These are phyloP conservation scores for Phialocephala subalpina DNA, from an alignment of 2,329 filamentous ascomycete species.

Conservation along the genomic window DNA sequence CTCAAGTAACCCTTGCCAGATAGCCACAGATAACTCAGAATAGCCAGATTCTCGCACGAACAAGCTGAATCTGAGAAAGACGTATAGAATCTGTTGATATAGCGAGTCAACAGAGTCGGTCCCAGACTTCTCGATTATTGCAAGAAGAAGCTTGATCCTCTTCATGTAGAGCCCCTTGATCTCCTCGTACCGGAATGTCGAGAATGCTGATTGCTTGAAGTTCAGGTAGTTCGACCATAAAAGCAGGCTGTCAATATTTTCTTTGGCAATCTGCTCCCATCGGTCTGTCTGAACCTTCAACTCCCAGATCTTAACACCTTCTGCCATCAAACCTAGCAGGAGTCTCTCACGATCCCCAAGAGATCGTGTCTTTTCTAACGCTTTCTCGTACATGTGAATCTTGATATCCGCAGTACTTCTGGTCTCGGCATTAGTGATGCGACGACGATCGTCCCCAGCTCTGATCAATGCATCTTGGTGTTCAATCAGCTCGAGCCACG, in stretches of 20 bases:
- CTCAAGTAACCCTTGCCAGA: constrained; percentile 87
- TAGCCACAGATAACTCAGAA: constrained; percentile 75
- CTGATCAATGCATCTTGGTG: constrained; percentile 77
- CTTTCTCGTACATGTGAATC: constrained; percentile 80
- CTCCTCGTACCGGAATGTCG: constrained; percentile 72
- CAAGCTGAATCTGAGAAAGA: constrained; percentile 77
- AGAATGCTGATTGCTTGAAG: constrained; percentile 73
- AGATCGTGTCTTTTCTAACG: constrained; percentile 64
- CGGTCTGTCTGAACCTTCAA: constrained; percentile 63
- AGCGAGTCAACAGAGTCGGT: constrained; percentile 27
- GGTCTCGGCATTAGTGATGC: constrained; percentile 65
- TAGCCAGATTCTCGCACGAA: constrained; percentile 83
- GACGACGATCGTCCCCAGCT: constrained; percentile 54
- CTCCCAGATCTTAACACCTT: constrained; percentile 80
- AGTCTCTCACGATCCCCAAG: constrained; percentile 63
- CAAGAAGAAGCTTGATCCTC: constrained; percentile 59
- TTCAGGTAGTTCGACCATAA: constrained; percentile 80
- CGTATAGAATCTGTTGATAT: constrained; percentile 63
- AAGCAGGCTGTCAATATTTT: constrained; percentile 62
- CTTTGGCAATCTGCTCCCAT: constrained; percentile 69
- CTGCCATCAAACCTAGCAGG: constrained; percentile 73
- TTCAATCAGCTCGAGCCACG: constrained; percentile 81
- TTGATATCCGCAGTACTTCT: constrained; percentile 81
- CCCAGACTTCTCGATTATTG: constrained; percentile 16
- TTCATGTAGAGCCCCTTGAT: constrained; percentile 66